These are phyloP conservation scores for Colletotrichum euphorbiae DNA, from an alignment of 2,329 filamentous ascomycete species.

Conservation along the genomic window DNA sequence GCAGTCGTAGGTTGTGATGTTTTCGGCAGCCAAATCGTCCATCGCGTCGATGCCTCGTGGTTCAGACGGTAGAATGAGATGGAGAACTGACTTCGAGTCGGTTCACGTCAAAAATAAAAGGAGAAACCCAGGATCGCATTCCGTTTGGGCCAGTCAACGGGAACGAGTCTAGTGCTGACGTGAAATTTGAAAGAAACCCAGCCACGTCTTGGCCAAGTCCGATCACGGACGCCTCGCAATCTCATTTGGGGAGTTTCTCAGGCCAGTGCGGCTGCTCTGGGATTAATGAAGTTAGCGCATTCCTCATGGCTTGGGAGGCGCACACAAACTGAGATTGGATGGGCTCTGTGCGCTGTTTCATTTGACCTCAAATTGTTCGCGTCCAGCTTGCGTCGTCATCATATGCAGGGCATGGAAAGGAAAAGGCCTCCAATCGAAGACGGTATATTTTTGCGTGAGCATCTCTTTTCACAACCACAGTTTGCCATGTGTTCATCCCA, in stretches of 20 bases:
- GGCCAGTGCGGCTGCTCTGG: neutral
- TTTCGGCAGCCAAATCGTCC: neutral
- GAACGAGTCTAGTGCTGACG: conserved; percentile 22
- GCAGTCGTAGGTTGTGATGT: conserved; percentile 31
- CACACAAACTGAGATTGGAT: too few relatives aligned
- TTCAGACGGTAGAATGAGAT: neutral
- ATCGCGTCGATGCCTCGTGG: conserved; percentile 5
- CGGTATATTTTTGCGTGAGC: too few relatives aligned
- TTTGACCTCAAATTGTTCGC: too few relatives aligned
- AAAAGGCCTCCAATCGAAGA: too few relatives aligned
- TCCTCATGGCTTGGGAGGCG: neutral
- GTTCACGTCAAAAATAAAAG: conserved; percentile 13
- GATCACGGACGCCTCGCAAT: conserved; percentile 25
- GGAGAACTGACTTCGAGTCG: neutral
- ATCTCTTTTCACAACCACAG: too few relatives aligned
- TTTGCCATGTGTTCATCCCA: too few relatives aligned
- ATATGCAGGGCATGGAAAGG: too few relatives aligned
- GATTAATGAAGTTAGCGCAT: neutral
- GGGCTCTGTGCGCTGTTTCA: too few relatives aligned
- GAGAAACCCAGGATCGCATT: neutral
- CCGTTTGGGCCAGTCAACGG: neutral
- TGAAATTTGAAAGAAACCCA: conserved; percentile 9
- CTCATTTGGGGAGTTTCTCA: neutral
- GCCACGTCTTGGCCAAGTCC: conserved; percentile 12
- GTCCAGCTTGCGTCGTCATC: too few relatives aligned